Evolutionary conservation across 352 stramenopile genomes (phyloP).

Genomic region (Phytophthora chlamydospora): DNA sequence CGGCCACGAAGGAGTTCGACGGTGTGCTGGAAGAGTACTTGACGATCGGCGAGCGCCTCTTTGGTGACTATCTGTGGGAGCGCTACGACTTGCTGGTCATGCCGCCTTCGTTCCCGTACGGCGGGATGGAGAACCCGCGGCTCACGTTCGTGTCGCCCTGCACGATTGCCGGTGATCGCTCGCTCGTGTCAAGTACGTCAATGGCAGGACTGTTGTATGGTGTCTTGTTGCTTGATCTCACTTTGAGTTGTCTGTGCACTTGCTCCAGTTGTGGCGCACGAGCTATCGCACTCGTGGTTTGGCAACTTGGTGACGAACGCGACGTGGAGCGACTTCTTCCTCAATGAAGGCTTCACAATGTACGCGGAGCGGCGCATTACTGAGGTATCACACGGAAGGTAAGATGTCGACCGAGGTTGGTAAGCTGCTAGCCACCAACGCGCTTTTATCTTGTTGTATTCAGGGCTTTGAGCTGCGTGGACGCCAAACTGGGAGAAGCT

Average conservation of each 20-base stretch:
- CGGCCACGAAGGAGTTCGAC: constrained; percentile 74
- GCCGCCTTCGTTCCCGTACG: constrained; percentile 94
- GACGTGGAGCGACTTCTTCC: constrained; percentile 88
- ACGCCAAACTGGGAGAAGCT: constrained; percentile 75
- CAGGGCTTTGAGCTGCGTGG: constrained; percentile 69
- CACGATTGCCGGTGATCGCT: constrained; percentile 80
- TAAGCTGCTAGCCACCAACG: background rate
- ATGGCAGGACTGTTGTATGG: background rate
- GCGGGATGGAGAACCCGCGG: constrained; percentile 98
- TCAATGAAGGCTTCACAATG: constrained; percentile 92
- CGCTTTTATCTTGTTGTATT: background rate
- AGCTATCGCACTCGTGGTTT: constrained; percentile 89
- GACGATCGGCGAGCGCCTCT: constrained; percentile 69
- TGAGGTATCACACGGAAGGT: constrained; percentile 72
- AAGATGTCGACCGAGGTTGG: background rate
- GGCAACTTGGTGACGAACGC: constrained; percentile 86
- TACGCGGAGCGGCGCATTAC: constrained; percentile 81
- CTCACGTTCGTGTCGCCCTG: constrained; percentile 88
- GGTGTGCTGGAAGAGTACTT: constrained; percentile 80
- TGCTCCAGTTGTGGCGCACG: constrained; percentile 72
- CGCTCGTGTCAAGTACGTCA: constrained; percentile 66
- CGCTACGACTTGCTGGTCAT: constrained; percentile 87
- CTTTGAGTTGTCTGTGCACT: background rate
- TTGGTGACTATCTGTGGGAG: constrained; percentile 87
- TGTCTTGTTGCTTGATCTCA: background rate